Base-by-base conservation (phyloP, 2,329 filamentous ascomycete species). In the Sclerotinia trifoliorum region DNA sequence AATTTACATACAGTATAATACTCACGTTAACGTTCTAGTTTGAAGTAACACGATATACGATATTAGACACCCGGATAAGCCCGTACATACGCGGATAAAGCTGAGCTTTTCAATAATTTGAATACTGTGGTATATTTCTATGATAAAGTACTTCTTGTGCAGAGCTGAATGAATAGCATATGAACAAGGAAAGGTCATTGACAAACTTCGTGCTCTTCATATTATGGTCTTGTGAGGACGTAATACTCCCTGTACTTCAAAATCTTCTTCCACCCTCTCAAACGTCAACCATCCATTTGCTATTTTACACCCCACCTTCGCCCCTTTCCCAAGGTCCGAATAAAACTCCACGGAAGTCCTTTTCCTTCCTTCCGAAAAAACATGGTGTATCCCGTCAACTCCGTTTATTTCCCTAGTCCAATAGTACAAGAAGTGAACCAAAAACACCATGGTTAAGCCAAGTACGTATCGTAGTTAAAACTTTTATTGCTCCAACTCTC, bases 401-500 rank as follows among this genome's bases (percentile, higher is more conserved):
- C 60, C 46, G 42, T 51, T 26, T 46, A 32, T 51, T 51, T 63
- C 60, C 46, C 60, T 42, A 51, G n/a, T 26, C 60, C 60, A 51
- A 51, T 26, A 51, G n/a, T 51, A 63, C 60, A 63, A 44, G n/a
- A 44, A 51, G 32, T 39, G 46, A 51, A 46, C 55, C 55, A 48
- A 49, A 63, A 63, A 63, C 32, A 51, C 15, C 60, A 63, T 21
- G 10, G n/a, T 39, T 24, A 21, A 51, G 29, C 29, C 58, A 29
- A 62, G 48, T 51, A 57, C 39, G 54, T 42, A 39, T 29, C n/a
- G 21, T 52, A 19, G 35, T 63, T 63, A 39, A 10, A 46, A 51
- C 39, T 42, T n/a, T 39, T 51, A 42, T 52, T 63, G 46, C 60
- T 51, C 60, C n/a, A 63, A 49, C 32, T 52, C 60, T 35, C 60